These are phyloP conservation scores for Centaurea solstitialis DNA, from an alignment of 129 eudicot genomes.

Conservation along the genomic window DNA sequence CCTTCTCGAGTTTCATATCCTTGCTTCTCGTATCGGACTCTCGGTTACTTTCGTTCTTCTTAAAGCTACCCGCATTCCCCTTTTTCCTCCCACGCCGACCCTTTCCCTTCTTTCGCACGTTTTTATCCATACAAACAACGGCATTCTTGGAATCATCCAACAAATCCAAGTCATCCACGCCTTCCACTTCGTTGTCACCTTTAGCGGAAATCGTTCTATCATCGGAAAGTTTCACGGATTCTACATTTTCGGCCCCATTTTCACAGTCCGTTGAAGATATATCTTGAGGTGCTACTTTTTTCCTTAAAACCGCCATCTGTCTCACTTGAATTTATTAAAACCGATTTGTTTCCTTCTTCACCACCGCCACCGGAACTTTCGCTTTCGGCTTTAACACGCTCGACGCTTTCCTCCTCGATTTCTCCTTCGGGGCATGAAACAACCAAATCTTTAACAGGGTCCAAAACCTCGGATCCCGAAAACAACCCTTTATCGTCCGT, in stretches of 20 bases:
- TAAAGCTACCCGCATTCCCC: slow-evolving; percentile 6
- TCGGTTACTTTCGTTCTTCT: background rate
- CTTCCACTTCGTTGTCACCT: slow-evolving; percentile 10
- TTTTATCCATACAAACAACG: background rate
- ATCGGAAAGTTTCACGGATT: slow-evolving; percentile 17
- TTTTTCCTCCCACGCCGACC: slow-evolving; percentile 19
- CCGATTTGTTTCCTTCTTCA: slow-evolving; percentile 5
- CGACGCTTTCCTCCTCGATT: slow-evolving; percentile 24
- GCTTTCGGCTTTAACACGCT: background rate
- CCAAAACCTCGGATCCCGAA: slow-evolving; percentile 28
- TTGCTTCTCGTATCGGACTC: background rate
- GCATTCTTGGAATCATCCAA: slow-evolving; percentile 16
- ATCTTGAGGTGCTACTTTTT: background rate
- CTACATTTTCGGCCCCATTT: slow-evolving; percentile 22
- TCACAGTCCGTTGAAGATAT: background rate
- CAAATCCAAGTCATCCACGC: background rate
- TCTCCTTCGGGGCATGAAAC: slow-evolving; percentile 16
- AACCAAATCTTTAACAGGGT: slow-evolving; percentile 22
- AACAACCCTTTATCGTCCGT: slow-evolving; percentile 22
- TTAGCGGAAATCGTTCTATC: slow-evolving; percentile 5
- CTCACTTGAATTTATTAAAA: slow-evolving; percentile 9
- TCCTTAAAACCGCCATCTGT: background rate
- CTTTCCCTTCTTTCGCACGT: background rate
- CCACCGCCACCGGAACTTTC: background rate
- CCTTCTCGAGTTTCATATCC: background rate